Evolutionary conservation across 1,139 yeast genomes (phyloP), one percentile per base, ranked within the genome.

Genomic region (Blastobotrys buckinghamii): DNA sequence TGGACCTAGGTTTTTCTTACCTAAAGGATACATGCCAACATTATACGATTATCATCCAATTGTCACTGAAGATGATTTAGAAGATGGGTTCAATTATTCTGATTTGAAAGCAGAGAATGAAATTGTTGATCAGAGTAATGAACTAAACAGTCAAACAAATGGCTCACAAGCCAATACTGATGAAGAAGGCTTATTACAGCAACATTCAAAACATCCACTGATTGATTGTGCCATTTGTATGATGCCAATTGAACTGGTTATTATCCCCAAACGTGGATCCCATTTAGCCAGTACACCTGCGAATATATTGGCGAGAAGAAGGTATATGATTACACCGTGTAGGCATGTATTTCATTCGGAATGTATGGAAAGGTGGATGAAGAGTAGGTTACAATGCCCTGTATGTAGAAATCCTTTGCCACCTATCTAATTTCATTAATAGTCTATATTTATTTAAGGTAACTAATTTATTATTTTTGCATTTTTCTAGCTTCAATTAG

Each of bases 351-450:
- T 89, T 75, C 97, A 90, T 61, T 76, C 87, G 0, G 82, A 78
- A 34, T 90, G 97, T 68, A 71, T 90, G 57, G 95, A 87, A 61
- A 81, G 78, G 56, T 90, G 97, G 97, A 88, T 90, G 96, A 79
- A 84, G 65, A 84, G 88, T 60, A 85, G 90, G 59, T 68, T 90
- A 46, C 96, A 89, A 61, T 90, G 97, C 67, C 97, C 97, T 0
- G 94, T 89, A 2, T 90, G 97, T 66, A 76, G 97, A 59, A 81
- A 81, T 53, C 79, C 88, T 24, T 70, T 90, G 42, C 97, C 97
- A 1, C 96, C 97, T 1, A 56, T 62, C 33, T 63, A 54, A 51
- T 12, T 12, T 6, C 5, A 5, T 6, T 8, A 39, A 26, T 15
- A 26, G 17, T 8, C 2, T 39, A 33, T 39, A 26, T 20, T 20